Conservation (phyloP, 805 yeast genomes). For the Cephaloascus fragrans region DNA sequence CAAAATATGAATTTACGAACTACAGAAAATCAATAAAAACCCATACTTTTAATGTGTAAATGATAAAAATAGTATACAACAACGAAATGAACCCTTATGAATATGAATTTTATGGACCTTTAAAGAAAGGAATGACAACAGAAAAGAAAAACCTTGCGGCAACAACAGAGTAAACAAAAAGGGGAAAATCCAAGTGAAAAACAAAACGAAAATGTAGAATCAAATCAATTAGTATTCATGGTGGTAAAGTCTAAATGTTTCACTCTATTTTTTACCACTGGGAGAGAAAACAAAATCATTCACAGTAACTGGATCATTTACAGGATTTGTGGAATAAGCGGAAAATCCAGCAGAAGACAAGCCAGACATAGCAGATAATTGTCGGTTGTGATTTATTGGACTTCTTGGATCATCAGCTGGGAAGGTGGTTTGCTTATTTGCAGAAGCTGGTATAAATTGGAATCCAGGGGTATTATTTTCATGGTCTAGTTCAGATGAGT, state of each 20-base stretch:
- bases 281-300: conserved; percentile 6
- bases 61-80: background rate
- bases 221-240: background rate
- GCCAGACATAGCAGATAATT: conserved; percentile 6
- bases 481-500: background rate
- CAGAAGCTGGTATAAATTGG: conserved; percentile 1
- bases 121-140: background rate
- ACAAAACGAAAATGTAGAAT: background rate
- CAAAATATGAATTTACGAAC: background rate
- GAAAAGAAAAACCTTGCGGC: background rate
- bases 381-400: conserved; percentile 6
- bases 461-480: conserved; percentile 1
- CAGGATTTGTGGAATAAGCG: conserved; percentile 5
- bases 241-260: background rate
- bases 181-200: background rate
- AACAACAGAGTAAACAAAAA: background rate
- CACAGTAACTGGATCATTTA: conserved; percentile 6
- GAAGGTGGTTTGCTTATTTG: no score
- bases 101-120: background rate
- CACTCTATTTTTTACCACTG: background rate
- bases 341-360: conserved; percentile 4
- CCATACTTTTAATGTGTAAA: background rate
- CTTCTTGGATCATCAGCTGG: background rate
- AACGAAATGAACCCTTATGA: background rate
- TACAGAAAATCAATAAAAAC: background rate